phyloP scores from a whole-genome alignment of 768 basidiomycete genomes.

The Mycena capillaripes region DNA sequence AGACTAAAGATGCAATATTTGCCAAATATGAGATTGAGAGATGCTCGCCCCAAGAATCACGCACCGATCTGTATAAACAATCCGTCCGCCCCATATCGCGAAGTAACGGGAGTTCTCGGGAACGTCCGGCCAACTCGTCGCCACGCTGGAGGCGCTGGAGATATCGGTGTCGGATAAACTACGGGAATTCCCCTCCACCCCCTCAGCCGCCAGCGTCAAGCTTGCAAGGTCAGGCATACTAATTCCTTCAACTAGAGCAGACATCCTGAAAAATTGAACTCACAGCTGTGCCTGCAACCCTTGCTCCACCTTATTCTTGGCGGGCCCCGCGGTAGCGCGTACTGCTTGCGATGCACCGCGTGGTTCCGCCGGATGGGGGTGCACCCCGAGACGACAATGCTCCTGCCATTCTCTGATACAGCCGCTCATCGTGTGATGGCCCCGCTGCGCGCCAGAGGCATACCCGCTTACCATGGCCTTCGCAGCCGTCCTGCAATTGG shows the following conservation, averaged over 20 bases:
- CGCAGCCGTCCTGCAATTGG: neutral
- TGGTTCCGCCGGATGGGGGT: neutral
- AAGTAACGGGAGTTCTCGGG: neutral
- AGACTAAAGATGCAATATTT: neutral
- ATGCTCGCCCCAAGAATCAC: too few species aligned
- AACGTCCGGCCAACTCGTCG: neutral
- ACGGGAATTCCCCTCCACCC: too few species aligned
- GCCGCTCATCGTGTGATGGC: neutral
- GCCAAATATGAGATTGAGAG: neutral
- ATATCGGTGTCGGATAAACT: too few species aligned
- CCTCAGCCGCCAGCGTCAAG: neutral
- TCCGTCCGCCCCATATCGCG: neutral
- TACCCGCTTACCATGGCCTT: neutral
- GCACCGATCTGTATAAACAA: neutral
- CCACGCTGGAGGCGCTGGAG: neutral
- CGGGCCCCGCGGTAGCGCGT: too few species aligned
- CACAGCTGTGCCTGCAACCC: too few species aligned
- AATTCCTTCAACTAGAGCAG: too few species aligned
- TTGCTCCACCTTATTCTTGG: too few species aligned
- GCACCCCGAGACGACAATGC: neutral
- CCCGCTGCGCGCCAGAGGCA: neutral
- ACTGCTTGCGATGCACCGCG: too few species aligned
- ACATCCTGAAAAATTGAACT: too few species aligned
- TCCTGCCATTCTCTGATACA: neutral
- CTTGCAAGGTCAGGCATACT: too few species aligned